Evolutionary conservation across 179 eudicot genomes (phyloP), one percentile per base, ranked within the genome.

Genomic region (Patellifolia procumbens): DNA sequence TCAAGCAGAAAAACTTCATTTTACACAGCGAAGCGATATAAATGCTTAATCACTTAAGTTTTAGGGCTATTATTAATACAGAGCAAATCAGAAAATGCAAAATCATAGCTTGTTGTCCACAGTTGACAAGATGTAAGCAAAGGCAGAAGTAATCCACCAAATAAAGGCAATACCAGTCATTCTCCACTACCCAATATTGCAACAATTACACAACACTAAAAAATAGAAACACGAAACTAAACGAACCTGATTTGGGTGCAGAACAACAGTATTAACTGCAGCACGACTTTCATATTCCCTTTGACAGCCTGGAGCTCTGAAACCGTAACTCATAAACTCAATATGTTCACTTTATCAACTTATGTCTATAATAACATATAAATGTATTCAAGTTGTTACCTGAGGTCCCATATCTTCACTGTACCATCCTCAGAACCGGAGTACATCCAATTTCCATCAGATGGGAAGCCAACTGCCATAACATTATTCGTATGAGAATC

Each of bases 401-500:
- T 91, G 68, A 95, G 78, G 79, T 95, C 99, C 99, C 99, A 95
- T 72, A 95, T 90, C 86, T 90, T 95, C 31, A 95, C 99, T 1
- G 99, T 95, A 76, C 99, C 99, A 77, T 95, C 97, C 83, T 95
- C 99, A 39, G 99, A 95, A 80, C 99, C 99, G 16, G 99, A 92
- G 81, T 95, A 95, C 99, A 95, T 95, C 99, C 97, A 92, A 68
- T 86, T 89, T 66, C 97, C 97, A 85, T 93, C 95, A 83, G 95
- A 87, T 19, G 86, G 90, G 76, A 95, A 95, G 79, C 99, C 99
- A 76, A 95, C 97, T 70, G 97, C 99, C 97, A 90, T 92, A 64
- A 95, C 99, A 84, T 95, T 95, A 85, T 83, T 90, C 16, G 93
- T 92, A 83, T 95, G 99, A 60, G 99, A 88, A 75, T 95, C 99